phyloP scores from a whole-genome alignment of 1,284 basidiomycete species.

The Trametes versicolor region DNA sequence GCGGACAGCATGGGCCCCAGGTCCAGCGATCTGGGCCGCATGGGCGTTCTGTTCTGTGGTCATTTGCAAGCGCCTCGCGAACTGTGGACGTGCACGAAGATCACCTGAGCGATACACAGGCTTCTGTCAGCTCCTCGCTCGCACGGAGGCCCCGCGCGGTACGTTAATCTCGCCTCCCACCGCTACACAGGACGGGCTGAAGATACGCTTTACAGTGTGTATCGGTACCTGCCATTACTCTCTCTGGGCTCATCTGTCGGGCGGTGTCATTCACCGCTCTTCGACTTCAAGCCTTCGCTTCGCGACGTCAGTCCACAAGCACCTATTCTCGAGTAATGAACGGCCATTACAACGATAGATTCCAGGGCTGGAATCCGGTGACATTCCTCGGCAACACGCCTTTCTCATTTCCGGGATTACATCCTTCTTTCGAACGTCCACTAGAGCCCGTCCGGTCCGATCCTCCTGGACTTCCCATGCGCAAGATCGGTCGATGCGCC shows the following conservation, averaged over 20 bases:
- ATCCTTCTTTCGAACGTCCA: conserved; percentile 27
- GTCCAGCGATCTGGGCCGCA: conserved; percentile 15
- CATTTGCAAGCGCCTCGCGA: conserved; percentile 7
- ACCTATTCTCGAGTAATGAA: conserved; percentile 9
- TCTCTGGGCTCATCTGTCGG: conserved; percentile 1
- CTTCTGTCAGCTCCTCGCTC: conserved; percentile 20
- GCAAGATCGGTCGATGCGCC: conserved; percentile 9
- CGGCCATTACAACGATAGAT: conserved; percentile 23
- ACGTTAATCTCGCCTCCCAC: conserved; percentile 13
- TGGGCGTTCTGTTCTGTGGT: background rate
- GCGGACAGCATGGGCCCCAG: conserved; percentile 9
- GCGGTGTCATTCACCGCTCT: conserved; percentile 11
- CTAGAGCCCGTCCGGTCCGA: conserved; percentile 27
- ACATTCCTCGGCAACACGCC: conserved; percentile 27
- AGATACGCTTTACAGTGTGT: conserved; percentile 18
- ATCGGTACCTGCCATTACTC: conserved; percentile 2
- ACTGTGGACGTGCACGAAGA: conserved; percentile 10
- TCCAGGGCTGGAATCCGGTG: conserved; percentile 20
- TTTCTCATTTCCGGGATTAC: conserved; percentile 33
- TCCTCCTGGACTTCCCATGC: conserved; percentile 9
- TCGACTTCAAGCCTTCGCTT: conserved; percentile 10
- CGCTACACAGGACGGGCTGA: conserved; percentile 5
- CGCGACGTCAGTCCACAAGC: conserved; percentile 9
- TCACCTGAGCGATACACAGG: conserved; percentile 23
- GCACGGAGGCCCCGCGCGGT: conserved; percentile 22